Evolutionary conservation across 2,329 filamentous ascomycete species (phyloP).

Genomic region (Paraphaeosphaeria sporulosa): DNA sequence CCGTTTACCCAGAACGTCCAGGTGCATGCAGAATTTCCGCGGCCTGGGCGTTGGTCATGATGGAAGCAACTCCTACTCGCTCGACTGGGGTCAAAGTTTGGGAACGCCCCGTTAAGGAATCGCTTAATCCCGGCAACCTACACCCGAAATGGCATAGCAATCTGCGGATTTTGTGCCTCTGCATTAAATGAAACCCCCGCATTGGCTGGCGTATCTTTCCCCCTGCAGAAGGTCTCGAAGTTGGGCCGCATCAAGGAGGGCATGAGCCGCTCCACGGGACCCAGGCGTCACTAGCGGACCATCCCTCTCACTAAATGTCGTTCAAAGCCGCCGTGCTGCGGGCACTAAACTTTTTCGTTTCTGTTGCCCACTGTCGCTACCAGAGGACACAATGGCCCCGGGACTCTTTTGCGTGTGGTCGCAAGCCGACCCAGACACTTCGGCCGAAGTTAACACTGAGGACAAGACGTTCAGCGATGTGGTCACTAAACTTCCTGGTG

Average conservation of each 20-base stretch:
- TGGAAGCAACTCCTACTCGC: background rate
- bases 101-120: background rate
- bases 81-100: background rate
- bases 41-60: background rate
- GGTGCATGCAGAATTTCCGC: background rate
- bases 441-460: background rate
- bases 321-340: background rate
- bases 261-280: background rate
- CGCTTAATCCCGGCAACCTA: constrained; percentile 4
- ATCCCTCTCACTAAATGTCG: constrained; percentile 2
- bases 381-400: constrained; percentile 11
- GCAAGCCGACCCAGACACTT: constrained; percentile 4
- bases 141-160: constrained; percentile 3
- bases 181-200: background rate
- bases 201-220: background rate
- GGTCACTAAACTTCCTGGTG: constrained; percentile 10
- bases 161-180: background rate
- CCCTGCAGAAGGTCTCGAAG: background rate
- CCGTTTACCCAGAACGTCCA: background rate
- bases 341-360: constrained; percentile 6
- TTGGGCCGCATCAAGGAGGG: background rate
- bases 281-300: background rate
- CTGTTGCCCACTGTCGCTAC: background rate
- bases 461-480: constrained; percentile 15
- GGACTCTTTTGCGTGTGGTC: constrained; percentile 16